phyloP scores from a whole-genome alignment of 305 asterid species.

The Plantago lanceolata region DNA sequence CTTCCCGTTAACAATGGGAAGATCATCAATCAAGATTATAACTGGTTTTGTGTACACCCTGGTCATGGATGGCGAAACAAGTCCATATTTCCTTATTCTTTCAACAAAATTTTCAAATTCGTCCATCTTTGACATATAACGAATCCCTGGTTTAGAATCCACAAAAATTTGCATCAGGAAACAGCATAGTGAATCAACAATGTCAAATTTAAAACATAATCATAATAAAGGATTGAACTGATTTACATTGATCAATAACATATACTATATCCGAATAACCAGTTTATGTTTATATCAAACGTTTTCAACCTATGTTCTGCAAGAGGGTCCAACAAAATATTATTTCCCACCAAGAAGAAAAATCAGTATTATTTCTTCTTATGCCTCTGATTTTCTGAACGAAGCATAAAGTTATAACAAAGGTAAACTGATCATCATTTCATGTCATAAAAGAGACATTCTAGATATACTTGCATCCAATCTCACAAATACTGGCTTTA shows the following conservation, averaged over 20 bases:
- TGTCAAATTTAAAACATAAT: slow-evolving; percentile 15
- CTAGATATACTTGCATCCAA: not conserved
- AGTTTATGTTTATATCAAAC: too few relatives aligned
- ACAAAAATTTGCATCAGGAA: slow-evolving; percentile 25
- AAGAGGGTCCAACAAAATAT: too few relatives aligned
- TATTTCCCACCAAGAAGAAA: not conserved
- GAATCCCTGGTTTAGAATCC: slow-evolving; percentile 53
- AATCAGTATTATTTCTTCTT: slow-evolving; percentile 2
- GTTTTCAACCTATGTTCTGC: too few relatives aligned
- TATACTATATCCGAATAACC: not conserved
- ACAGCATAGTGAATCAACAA: slow-evolving; percentile 15
- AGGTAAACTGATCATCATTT: slow-evolving; percentile 4
- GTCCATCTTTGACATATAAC: slow-evolving; percentile 78
- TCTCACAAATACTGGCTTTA: not conserved
- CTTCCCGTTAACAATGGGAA: slow-evolving; percentile 76
- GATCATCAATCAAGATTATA: slow-evolving; percentile 85
- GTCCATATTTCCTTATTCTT: slow-evolving; percentile 75
- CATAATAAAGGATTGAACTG: slow-evolving; percentile 4
- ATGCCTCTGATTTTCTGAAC: slow-evolving; percentile 8
- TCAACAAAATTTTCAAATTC: slow-evolving; percentile 90
- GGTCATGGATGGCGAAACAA: slow-evolving; percentile 46
- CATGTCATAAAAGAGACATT: not conserved
- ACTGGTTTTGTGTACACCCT: slow-evolving; percentile 38
- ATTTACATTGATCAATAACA: not conserved
- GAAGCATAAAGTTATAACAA: not conserved